These are phyloP conservation scores for Purpureocillium takamizusanense DNA, from an alignment of 2,329 filamentous ascomycete genomes.

Conservation along the genomic window DNA sequence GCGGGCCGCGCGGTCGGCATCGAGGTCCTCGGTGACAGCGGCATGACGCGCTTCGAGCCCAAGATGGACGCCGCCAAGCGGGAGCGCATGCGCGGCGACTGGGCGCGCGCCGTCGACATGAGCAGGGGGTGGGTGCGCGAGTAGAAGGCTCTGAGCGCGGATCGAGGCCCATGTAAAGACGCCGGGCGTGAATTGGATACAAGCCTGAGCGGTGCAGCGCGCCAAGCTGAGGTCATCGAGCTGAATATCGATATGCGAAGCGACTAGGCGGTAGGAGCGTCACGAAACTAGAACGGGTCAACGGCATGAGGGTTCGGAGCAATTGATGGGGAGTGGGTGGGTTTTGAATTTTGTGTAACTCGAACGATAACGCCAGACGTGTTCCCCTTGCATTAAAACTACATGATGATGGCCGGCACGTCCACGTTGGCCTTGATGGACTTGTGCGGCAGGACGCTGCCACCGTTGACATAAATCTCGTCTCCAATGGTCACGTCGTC, in stretches of 20 bases:
- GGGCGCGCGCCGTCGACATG: conserved; percentile 52
- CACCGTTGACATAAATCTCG: conserved; percentile 97
- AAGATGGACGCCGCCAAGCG: conserved; percentile 39
- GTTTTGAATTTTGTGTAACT: no score
- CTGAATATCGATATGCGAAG: no score
- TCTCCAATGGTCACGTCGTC: conserved; percentile 97
- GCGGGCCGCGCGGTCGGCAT: conserved; percentile 76
- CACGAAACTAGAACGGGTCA: no score
- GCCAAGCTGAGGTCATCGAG: no score
- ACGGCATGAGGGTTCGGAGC: neutral
- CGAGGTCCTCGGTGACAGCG: conserved; percentile 61
- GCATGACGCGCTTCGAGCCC: conserved; percentile 62
- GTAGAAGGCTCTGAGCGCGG: conserved; percentile 8
- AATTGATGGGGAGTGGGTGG: no score
- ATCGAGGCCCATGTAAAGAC: no score
- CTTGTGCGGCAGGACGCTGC: conserved; percentile 93
- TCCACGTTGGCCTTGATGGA: conserved; percentile 98
- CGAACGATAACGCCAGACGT: no score
- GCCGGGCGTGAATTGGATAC: no score
- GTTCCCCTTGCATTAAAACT: no score
- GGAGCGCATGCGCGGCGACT: conserved; percentile 35
- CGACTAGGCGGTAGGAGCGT: no score
- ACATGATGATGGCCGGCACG: conserved; percentile 62
- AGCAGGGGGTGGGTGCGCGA: conserved; percentile 42
- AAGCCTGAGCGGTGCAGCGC: no score